Evolutionary conservation across 208 protist genomes (phyloP), one percentile per base, ranked within the genome.

Genomic region (Leishmania guyanensis): DNA sequence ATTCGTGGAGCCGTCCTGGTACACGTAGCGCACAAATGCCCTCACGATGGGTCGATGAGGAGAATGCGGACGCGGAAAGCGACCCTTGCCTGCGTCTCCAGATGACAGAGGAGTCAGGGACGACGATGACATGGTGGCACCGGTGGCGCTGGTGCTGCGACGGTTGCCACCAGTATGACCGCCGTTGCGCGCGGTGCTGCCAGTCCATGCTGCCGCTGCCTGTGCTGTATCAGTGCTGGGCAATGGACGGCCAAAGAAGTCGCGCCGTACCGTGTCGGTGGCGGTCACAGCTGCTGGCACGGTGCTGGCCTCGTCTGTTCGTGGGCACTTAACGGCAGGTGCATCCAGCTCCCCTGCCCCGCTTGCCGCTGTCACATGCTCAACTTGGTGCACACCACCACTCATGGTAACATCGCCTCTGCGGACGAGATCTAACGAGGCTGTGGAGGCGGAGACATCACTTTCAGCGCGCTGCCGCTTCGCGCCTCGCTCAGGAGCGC

Each of bases 1-100:
- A 73, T 97, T 97, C 17, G 94, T 96, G 74, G 84, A 89, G 29
- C 94, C 94, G 62, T 96, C 94, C 56, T 94, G 88, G 78, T 95
- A 95, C 2, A 89, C 79, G 85, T 97, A 97, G 5, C 86, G 78
- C 53, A 84, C 88, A 46, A 70, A 66, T 3, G 74, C 74, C 36
- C 2, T 16, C 36, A 9, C 43, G 1, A 26, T 51, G 53, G 74
- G 56, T n/a, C 9, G 48, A 58, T 81, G 65, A 12, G 69, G 75
- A 20, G 68, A 60, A 53, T 82, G 50, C 60, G 66, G 69, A 22
- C 79, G 56, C 39, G 75, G 75, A 33, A 75, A 65, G 60, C 48
- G 58, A 26, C 70, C 43, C 43, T 43, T 46, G 3, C 77, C 56
- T 48, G 75, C 69, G 33, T 36, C 60, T 1, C 39, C 50, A 39